Conservation (phyloP, 1,139 yeast species). For the Saccharomycopsis hybrid region DNA sequence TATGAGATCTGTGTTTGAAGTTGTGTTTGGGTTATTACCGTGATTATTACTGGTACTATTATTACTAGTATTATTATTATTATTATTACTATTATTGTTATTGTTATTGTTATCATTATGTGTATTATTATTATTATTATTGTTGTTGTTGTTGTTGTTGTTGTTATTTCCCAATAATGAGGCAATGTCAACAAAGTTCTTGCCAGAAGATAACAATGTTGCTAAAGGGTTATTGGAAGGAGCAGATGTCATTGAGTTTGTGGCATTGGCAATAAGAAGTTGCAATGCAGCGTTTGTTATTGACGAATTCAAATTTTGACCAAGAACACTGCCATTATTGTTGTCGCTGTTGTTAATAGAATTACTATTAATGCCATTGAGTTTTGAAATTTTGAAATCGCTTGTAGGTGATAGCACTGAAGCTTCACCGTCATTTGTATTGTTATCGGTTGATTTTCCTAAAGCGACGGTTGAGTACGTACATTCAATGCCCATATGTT, state of each 20-base stretch:
- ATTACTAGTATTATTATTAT: neutral
- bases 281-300: conserved; percentile 19
- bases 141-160: neutral
- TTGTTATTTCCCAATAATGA: neutral
- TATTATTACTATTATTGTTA: neutral
- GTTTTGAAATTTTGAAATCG: neutral
- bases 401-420: too few relatives aligned
- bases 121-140: neutral
- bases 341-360: neutral
- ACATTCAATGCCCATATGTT: conserved; percentile 71
- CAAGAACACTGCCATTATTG: too few relatives aligned
- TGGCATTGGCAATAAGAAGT: conserved; percentile 16
- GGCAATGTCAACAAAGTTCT: neutral
- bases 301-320: conserved; percentile 1
- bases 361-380: too few relatives aligned
- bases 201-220: conserved; percentile 4
- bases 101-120: neutral
- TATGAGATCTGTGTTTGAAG: too few relatives aligned
- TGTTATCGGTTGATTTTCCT: conserved; percentile 11
- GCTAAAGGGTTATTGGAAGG: conserved; percentile 4
- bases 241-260: conserved; percentile 6
- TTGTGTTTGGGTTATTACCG: neutral
- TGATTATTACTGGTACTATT: neutral
- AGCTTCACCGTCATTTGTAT: too few relatives aligned
- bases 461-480: conserved; percentile 37